These are phyloP conservation scores for Volutella citrinella DNA, from an alignment of 2,329 filamentous ascomycete species.

Conservation along the genomic window DNA sequence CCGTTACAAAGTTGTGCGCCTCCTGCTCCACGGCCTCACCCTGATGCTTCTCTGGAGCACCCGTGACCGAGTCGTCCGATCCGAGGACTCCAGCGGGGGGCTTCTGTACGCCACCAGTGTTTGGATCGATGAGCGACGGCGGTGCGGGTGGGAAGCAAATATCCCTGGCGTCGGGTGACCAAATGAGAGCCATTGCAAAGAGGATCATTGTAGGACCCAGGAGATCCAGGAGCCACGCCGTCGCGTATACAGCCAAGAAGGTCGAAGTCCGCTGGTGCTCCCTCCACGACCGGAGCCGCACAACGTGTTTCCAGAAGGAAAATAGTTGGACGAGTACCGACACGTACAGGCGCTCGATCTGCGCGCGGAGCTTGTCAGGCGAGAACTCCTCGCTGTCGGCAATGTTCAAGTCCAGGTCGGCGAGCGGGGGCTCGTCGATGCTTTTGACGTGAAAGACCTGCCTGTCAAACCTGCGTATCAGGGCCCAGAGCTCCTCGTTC, in stretches of 20 bases:
- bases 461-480: conserved; percentile 73
- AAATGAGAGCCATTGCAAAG: conserved; percentile 63
- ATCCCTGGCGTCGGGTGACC: conserved; percentile 59
- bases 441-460: conserved; percentile 67
- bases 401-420: conserved; percentile 74
- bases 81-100: conserved; percentile 73
- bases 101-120: conserved; percentile 72
- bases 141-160: conserved; percentile 76
- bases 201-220: conserved; percentile 59
- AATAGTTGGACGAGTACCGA: conserved; percentile 68
- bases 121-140: conserved; percentile 66
- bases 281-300: conserved; percentile 74
- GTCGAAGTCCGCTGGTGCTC: conserved; percentile 65
- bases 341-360: conserved; percentile 78
- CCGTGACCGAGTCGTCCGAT: conserved; percentile 73
- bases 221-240: conserved; percentile 73
- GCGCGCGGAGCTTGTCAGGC: conserved; percentile 76
- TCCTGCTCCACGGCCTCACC: conserved; percentile 83
- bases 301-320: conserved; percentile 69
- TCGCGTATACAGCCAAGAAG: conserved; percentile 55
- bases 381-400: conserved; percentile 82
- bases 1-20: conserved; percentile 75
- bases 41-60: conserved; percentile 78
- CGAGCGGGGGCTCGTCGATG: conserved; percentile 48
- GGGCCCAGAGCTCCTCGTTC: conserved; percentile 72